Evolutionary conservation across 805 yeast species (phyloP).

Genomic region (Candida orba): DNA sequence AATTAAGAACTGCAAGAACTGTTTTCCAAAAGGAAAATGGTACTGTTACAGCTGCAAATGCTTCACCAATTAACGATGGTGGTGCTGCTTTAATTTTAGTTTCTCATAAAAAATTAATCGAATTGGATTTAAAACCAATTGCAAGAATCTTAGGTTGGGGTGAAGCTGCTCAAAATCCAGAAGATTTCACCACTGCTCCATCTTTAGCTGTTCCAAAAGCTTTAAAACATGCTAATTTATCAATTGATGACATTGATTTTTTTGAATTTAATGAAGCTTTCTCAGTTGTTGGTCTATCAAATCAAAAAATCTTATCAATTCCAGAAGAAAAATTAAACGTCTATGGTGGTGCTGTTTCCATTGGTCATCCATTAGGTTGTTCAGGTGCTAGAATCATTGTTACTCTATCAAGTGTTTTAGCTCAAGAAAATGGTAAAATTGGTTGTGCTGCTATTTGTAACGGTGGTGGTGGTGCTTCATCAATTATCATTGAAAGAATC

Average conservation of each 20-base stretch:
- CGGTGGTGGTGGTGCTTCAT: conserved; percentile 99
- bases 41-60: conserved; percentile 95
- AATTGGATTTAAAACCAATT: conserved; percentile 80
- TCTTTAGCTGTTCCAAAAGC: conserved; percentile 95
- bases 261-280: conserved; percentile 98
- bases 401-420: conserved; percentile 72
- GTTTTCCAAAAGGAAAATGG: conserved; percentile 93
- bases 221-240: conserved; percentile 71
- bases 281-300: conserved; percentile 92
- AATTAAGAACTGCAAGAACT: conserved; percentile 78
- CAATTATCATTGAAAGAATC: conserved; percentile 75
- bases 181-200: conserved; percentile 95
- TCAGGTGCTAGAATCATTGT: conserved; percentile 94
- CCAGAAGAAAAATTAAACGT: conserved; percentile 68
- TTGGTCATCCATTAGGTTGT: conserved; percentile 93
- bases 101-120: conserved; percentile 76
- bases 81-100: conserved; percentile 92
- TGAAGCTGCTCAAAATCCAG: conserved; percentile 94
- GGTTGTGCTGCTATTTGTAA: conserved; percentile 98
- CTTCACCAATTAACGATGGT: conserved; percentile 95
- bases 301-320: conserved; percentile 60
- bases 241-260: conserved; percentile 66
- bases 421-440: conserved; percentile 77
- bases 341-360: conserved; percentile 94
- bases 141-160: conserved; percentile 94